These are phyloP conservation scores for Lanmaoa pseudosensibilis DNA, from an alignment of 768 basidiomycete species.

Conservation along the genomic window DNA sequence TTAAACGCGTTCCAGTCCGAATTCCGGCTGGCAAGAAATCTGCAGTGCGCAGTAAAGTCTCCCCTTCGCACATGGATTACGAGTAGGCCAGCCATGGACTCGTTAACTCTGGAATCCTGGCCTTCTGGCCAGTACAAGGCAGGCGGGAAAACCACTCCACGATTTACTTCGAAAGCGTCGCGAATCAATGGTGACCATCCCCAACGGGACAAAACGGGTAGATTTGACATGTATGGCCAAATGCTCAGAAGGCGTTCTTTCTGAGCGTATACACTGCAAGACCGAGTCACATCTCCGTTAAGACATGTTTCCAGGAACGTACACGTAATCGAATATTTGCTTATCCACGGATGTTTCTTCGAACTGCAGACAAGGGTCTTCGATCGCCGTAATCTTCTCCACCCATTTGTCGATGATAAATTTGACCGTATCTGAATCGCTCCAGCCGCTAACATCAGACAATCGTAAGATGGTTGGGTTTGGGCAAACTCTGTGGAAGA, in stretches of 20 bases:
- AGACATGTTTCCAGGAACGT: not conserved
- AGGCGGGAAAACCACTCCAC: slow-evolving; percentile 18
- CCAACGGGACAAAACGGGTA: slow-evolving; percentile 36
- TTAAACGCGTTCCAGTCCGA: slow-evolving; percentile 46
- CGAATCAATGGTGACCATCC: slow-evolving; percentile 36
- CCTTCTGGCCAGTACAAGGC: slow-evolving; percentile 9
- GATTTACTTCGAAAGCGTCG: slow-evolving; percentile 26
- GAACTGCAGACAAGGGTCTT: slow-evolving; percentile 42
- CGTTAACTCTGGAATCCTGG: not conserved
- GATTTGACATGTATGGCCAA: slow-evolving; percentile 34
- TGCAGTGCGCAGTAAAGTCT: slow-evolving; percentile 47
- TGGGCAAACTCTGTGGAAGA: slow-evolving; percentile 40
- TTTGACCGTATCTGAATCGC: slow-evolving; percentile 24
- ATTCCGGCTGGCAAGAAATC: slow-evolving; percentile 33
- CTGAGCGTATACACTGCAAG: slow-evolving; percentile 31
- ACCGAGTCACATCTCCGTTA: not conserved
- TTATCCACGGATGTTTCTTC: slow-evolving; percentile 18
- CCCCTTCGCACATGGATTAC: slow-evolving; percentile 52
- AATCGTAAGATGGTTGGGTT: slow-evolving; percentile 34
- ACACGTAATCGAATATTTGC: slow-evolving; percentile 19
- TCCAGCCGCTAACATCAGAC: slow-evolving; percentile 24
- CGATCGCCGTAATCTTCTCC: slow-evolving; percentile 31
- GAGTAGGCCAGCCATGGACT: slow-evolving; percentile 37
- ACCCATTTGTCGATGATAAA: slow-evolving; percentile 38
- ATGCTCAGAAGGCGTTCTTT: slow-evolving; percentile 32